Base-by-base conservation (phyloP, 495 filamentous ascomycete species). In the Talaromyces trachyspermus region DNA sequence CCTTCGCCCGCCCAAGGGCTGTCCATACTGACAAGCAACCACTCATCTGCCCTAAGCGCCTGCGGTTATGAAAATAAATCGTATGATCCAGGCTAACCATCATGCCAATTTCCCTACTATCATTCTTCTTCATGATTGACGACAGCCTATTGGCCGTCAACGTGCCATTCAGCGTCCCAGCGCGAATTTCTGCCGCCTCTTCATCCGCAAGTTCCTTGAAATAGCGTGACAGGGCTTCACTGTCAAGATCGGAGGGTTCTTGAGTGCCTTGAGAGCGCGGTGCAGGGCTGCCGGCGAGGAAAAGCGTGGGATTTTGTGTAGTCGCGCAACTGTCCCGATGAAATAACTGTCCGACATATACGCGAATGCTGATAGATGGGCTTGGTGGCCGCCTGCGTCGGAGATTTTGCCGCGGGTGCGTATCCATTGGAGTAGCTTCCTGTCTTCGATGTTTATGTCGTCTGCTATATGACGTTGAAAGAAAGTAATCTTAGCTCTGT, bases 1-100 rank as follows among this genome's bases (percentile, higher is more conserved):
- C 89, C 91, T 54, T 95, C 88, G 11, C 88, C 89, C 14, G 83
- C 78, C 92, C 92, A 98, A n/a, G 91, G 88, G 49, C 80, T 90
- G 65, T 88, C 80, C 80, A 89, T 90, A 74, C 96, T 91, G 14
- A 76, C 78, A 51, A 95, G 78, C 77, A 96, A 80, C 92, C 92
- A 98, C 62, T 95, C 87, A 62, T 97, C 92, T 9, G 88, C 87
- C 30, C 76, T 75, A 60, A 95, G 88, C 23, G 75, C 77, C 53
- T 72, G 68, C 30, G 88, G 87, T 85, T 81, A 56, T 98, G 94
- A 66, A 98, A 98, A 63, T 94, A 95, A 36, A 98, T 95, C 2
- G 81, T 84, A 66, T 92, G 88, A 62, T 98, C 92, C 17, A 98
- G 67, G 46, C 83, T 89, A 47, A 97, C 89, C 86, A 96, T 91